Evolutionary conservation across 495 filamentous ascomycete genomes (phyloP).

Genomic region (Neurospora africana): DNA sequence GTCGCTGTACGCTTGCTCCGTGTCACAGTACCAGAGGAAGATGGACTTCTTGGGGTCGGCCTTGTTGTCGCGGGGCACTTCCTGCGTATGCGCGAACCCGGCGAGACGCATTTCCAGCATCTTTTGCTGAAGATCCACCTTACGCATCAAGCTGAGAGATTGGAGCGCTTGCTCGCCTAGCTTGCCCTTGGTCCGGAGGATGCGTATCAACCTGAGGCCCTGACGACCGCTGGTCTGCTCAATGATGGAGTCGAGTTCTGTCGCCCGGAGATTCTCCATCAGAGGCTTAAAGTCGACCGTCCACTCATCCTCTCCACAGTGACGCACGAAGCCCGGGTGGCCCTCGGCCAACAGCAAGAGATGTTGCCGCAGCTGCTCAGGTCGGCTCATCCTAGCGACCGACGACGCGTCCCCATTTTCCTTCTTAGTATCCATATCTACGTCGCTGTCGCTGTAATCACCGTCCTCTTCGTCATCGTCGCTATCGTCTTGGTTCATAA

Average conservation of each 20-base stretch:
- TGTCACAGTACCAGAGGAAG: constrained; percentile 85
- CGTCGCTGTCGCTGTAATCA: constrained; percentile 26
- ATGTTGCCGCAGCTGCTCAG: constrained; percentile 59
- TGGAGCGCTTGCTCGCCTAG: constrained; percentile 80
- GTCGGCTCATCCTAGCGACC: constrained; percentile 34
- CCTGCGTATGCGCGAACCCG: constrained; percentile 80
- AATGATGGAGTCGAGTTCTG: constrained; percentile 70
- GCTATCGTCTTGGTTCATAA: constrained; percentile 24
- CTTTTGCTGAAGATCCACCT: constrained; percentile 69
- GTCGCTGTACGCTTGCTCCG: constrained; percentile 51
- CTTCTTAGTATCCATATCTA: constrained; percentile 23
- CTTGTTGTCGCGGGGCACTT: constrained; percentile 75
- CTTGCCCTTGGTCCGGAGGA: constrained; percentile 77
- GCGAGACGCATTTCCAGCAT: constrained; percentile 70
- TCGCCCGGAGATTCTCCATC: constrained; percentile 52
- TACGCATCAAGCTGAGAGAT: constrained; percentile 61
- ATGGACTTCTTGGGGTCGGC: constrained; percentile 68
- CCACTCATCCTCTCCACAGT: constrained; percentile 60
- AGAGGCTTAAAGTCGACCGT: constrained; percentile 65
- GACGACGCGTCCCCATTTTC: constrained; percentile 22
- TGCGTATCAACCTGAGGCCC: constrained; percentile 66
- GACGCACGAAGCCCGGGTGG: constrained; percentile 55
- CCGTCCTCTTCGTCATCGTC: constrained; percentile 33
- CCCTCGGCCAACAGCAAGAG: constrained; percentile 65
- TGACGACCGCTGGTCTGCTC: constrained; percentile 62